These are phyloP conservation scores for Hymenoscyphus infarciens DNA, from an alignment of 2,329 filamentous ascomycete genomes.

Conservation along the genomic window DNA sequence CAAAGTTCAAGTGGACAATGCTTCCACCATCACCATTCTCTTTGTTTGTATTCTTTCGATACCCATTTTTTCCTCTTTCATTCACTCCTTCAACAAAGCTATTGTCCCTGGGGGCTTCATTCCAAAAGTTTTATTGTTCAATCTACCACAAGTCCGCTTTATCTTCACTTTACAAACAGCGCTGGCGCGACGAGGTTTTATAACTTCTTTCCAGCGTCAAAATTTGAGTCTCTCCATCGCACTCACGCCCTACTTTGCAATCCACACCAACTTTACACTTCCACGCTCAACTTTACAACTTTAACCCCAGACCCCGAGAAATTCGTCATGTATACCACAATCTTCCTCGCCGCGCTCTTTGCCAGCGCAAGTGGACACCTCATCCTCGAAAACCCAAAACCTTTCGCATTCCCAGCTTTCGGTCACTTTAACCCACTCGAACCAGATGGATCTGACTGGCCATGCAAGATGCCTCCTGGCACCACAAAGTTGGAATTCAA, in stretches of 20 bases:
- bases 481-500: slow-evolving; percentile 3
- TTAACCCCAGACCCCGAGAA: background rate
- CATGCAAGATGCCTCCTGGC: slow-evolving; percentile 1
- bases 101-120: background rate
- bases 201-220: background rate
- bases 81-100: background rate
- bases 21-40: background rate
- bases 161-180: background rate
- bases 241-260: background rate
- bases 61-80: background rate
- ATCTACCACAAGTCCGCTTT: background rate
- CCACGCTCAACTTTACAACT: background rate
- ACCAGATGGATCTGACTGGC: slow-evolving; percentile 4
- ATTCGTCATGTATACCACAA: background rate
- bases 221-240: background rate
- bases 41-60: background rate
- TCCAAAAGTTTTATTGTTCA: background rate
- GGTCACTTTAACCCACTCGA: slow-evolving; percentile 3
- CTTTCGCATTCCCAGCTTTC: background rate
- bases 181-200: background rate
- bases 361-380: background rate
- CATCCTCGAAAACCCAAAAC: background rate
- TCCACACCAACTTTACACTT: background rate
- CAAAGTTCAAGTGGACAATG: background rate
- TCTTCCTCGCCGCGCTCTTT: background rate